These are phyloP conservation scores for Coprinopsis sp. DNA, from an alignment of 768 basidiomycete genomes.

Conservation along the genomic window DNA sequence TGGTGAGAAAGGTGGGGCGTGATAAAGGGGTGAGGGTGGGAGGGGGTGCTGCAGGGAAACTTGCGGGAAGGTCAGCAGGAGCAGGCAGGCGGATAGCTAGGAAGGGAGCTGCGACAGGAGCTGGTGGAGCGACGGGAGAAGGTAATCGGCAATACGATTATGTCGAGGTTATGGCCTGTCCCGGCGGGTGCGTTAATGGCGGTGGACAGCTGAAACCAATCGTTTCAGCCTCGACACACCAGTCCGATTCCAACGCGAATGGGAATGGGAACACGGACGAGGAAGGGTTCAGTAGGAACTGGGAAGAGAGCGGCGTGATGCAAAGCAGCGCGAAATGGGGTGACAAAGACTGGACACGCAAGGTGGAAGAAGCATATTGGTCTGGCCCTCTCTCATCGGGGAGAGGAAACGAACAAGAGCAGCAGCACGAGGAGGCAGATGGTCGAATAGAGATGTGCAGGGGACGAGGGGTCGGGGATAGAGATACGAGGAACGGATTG, in stretches of 20 bases:
- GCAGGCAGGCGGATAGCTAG: slow-evolving; percentile 24
- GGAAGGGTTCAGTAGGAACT: slow-evolving; percentile 64
- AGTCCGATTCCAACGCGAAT: neutral
- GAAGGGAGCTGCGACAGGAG: slow-evolving; percentile 25
- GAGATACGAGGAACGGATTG: neutral
- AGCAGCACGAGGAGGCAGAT: neutral
- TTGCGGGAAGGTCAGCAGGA: slow-evolving; percentile 21
- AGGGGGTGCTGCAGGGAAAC: slow-evolving; percentile 33
- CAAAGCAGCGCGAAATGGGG: slow-evolving; percentile 68
- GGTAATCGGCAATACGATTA: slow-evolving; percentile 69
- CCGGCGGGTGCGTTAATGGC: slow-evolving; percentile 94
- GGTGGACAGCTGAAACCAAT: slow-evolving; percentile 75
- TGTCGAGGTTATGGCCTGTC: slow-evolving; percentile 99
- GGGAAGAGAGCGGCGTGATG: slow-evolving; percentile 52
- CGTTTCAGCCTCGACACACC: neutral
- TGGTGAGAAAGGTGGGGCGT: slow-evolving; percentile 89
- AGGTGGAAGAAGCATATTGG: slow-evolving; percentile 87
- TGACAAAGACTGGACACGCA: slow-evolving; percentile 75
- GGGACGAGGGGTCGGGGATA: neutral
- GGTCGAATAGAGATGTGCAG: neutral
- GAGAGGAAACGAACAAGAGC: neutral
- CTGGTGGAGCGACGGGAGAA: slow-evolving; percentile 22
- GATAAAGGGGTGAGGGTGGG: slow-evolving; percentile 73
- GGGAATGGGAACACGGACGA: slow-evolving; percentile 32
- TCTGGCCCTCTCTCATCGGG: slow-evolving; percentile 8